Conservation (phyloP, 2,329 filamentous ascomycete genomes). For the Colletotrichum tanaceti region DNA sequence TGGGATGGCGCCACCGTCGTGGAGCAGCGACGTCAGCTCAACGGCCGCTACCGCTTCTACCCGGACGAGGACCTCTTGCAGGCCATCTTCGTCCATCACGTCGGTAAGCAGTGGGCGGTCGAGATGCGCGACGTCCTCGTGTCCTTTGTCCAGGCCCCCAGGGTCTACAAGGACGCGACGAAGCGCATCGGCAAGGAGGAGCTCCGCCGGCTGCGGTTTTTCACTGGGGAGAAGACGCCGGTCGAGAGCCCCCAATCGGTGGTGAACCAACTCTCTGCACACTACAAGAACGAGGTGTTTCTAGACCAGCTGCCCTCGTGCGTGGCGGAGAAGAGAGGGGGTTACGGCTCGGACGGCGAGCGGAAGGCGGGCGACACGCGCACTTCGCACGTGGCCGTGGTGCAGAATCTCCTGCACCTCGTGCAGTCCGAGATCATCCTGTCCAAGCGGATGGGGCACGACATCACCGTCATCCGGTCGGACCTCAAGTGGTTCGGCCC, state of each 20-base stretch:
- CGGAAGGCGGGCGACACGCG: conserved; percentile 47
- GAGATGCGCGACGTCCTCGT: conserved; percentile 48
- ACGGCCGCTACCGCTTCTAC: conserved; percentile 65
- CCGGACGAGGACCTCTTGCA: conserved; percentile 64
- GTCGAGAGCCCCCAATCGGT: conserved; percentile 43
- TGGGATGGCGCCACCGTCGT: conserved; percentile 53
- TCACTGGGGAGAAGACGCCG: conserved; percentile 42
- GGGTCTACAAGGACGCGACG: conserved; percentile 49
- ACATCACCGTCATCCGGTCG: conserved; percentile 65
- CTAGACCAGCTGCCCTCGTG: conserved; percentile 64
- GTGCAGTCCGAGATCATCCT: conserved; percentile 67
- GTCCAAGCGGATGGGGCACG: conserved; percentile 57
- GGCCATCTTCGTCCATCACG: conserved; percentile 55
- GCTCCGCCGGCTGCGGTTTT: conserved; percentile 57
- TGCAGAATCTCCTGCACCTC: conserved; percentile 68
- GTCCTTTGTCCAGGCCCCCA: conserved; percentile 40
- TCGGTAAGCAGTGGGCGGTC: conserved; percentile 53
- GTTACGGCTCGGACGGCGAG: conserved; percentile 52
- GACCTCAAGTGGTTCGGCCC: conserved; percentile 70
- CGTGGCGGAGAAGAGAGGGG: conserved; percentile 51
- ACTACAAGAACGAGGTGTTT: conserved; percentile 60
- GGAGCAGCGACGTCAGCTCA: conserved; percentile 55
- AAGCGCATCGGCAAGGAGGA: conserved; percentile 48
- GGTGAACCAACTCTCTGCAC: conserved; percentile 50
- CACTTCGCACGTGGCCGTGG: conserved; percentile 60